Evolutionary conservation across 83 land plant genomes (phyloP).

Genomic region (Diphasiastrum complanatum): DNA sequence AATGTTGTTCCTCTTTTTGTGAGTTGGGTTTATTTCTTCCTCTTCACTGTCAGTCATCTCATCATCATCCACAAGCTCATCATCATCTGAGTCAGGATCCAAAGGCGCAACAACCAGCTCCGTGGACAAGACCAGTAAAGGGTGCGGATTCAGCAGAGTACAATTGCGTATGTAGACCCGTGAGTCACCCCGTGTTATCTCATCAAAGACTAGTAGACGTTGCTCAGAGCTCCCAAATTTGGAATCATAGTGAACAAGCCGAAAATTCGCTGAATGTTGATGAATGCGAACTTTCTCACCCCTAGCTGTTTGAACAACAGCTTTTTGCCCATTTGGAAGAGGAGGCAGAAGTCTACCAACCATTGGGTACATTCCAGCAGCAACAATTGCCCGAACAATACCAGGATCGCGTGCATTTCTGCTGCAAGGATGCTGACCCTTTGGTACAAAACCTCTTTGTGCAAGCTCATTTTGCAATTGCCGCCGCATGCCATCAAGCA

Average conservation of each 20-base stretch:
- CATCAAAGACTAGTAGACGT: conserved; percentile 70
- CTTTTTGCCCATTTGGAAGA: conserved; percentile 32
- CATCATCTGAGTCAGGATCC: conserved; percentile 26
- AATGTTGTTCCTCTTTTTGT: conserved; percentile 29
- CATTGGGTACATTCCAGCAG: conserved; percentile 88
- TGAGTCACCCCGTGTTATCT: conserved; percentile 83
- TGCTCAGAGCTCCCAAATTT: conserved; percentile 15
- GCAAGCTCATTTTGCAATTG: conserved; percentile 68
- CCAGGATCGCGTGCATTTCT: conserved; percentile 78
- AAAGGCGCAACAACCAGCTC: conserved; percentile 84
- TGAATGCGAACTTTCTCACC: conserved; percentile 83
- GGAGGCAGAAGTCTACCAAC: conserved; percentile 75
- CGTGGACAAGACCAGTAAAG: conserved; percentile 59
- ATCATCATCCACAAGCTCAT: conserved; percentile 8
- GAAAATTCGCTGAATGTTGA: conserved; percentile 56
- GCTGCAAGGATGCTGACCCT: conserved; percentile 53
- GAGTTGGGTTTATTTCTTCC: conserved; percentile 25
- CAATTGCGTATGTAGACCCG: conserved; percentile 60
- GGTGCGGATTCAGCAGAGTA: conserved; percentile 69
- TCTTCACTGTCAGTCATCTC: conserved; percentile 39
- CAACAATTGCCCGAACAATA: conserved; percentile 73
- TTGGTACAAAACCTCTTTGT: conserved; percentile 56
- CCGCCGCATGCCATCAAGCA: conserved; percentile 71
- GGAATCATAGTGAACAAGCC: conserved; percentile 17
- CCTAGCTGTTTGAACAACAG: conserved; percentile 60